These are phyloP conservation scores for Streptanthus diversifolius DNA, from an alignment of 345 rosid genomes.

Conservation along the genomic window DNA sequence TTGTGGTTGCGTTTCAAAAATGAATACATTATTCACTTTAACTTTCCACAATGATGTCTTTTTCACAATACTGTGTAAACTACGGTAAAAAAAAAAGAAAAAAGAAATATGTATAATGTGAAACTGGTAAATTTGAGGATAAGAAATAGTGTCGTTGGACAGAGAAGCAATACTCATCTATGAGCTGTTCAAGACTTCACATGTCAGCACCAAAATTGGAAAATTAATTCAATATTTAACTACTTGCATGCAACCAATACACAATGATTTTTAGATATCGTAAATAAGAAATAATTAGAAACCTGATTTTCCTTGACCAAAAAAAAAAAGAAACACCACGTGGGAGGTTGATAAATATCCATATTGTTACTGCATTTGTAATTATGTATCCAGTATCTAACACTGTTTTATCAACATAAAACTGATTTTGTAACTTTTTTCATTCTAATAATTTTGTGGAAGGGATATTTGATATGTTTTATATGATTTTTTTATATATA, in stretches of 20 bases:
- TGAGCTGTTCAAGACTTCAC: conserved; percentile 21
- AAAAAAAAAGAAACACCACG: neutral
- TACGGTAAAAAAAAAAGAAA: neutral
- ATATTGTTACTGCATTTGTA: neutral
- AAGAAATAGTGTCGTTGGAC: neutral
- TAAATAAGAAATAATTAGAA: neutral
- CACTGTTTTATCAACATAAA: neutral
- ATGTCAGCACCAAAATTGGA: conserved; percentile 10
- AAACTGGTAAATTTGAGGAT: neutral
- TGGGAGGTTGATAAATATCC: neutral
- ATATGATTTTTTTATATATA: no score
- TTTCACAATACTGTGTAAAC: neutral
- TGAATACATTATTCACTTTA: neutral
- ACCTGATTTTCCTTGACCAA: neutral
- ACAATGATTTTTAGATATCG: no score
- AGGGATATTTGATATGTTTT: no score
- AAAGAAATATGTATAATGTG: no score
- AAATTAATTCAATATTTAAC: neutral
- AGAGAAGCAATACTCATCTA: conserved; percentile 9
- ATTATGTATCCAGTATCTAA: no score
- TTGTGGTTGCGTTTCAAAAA: conserved; percentile 22
- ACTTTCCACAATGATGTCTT: conserved; percentile 8
- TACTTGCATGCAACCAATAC: neutral
- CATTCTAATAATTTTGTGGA: no score
- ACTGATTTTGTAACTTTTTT: no score